Conservation (phyloP, 1,284 basidiomycete species). For the Ceratobasidium sp. region DNA sequence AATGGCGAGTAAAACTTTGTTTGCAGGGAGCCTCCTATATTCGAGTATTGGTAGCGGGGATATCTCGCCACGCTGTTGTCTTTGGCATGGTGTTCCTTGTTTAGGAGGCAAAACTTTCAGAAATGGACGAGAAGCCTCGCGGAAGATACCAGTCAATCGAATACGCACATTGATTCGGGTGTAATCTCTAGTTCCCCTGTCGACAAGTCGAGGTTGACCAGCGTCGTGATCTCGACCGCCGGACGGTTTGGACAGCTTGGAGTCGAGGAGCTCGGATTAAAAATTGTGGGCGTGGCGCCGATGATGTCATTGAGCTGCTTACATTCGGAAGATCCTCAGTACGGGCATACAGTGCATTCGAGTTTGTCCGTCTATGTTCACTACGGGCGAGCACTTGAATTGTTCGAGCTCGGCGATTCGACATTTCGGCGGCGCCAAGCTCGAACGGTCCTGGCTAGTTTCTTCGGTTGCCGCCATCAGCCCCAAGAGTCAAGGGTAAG, state of each 20-base stretch:
- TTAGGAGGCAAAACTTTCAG: background rate
- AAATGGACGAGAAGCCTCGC: background rate
- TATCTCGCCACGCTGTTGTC: slow-evolving; percentile 44
- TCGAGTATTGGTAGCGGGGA: slow-evolving; percentile 6
- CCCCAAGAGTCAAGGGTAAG: slow-evolving; percentile 6
- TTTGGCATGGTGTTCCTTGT: slow-evolving; percentile 46
- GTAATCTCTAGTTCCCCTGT: slow-evolving; percentile 41
- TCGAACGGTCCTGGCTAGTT: slow-evolving; percentile 14
- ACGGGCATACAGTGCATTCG: slow-evolving; percentile 39
- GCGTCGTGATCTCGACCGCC: slow-evolving; percentile 46
- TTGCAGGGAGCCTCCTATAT: background rate
- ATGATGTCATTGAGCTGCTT: background rate
- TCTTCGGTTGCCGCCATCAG: slow-evolving; percentile 2
- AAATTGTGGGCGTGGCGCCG: background rate
- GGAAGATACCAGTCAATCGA: background rate
- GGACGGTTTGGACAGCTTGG: slow-evolving; percentile 45
- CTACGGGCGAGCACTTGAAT: slow-evolving; percentile 44
- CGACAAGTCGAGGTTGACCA: slow-evolving; percentile 31
- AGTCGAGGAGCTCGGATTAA: slow-evolving; percentile 2
- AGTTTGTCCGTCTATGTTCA: slow-evolving; percentile 9
- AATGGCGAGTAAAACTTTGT: background rate
- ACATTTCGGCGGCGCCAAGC: slow-evolving; percentile 18
- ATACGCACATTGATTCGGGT: slow-evolving; percentile 27
- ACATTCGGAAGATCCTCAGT: slow-evolving; percentile 45
- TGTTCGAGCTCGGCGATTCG: slow-evolving; percentile 46